These are phyloP conservation scores for Anthracocystis walkeri DNA, from an alignment of 1,284 basidiomycete species.

Conservation along the genomic window DNA sequence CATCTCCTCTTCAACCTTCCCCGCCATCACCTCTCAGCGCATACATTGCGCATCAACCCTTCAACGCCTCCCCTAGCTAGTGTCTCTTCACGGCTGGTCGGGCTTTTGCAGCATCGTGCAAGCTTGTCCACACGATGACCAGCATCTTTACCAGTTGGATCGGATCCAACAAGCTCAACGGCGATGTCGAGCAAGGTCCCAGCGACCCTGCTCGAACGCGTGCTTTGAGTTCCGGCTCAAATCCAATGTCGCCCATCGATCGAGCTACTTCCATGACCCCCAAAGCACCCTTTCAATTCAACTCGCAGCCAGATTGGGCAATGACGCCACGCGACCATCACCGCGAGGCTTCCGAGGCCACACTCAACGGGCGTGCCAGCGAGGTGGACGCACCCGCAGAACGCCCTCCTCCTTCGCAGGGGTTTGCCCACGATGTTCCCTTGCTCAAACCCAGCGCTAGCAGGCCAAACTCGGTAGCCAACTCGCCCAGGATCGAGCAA, in stretches of 20 bases:
- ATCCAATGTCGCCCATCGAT: constrained; percentile 43
- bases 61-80: background rate
- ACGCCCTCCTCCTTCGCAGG: background rate
- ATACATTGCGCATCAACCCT: background rate
- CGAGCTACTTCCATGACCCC: constrained; percentile 49
- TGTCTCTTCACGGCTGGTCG: background rate
- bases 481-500: constrained; percentile 25
- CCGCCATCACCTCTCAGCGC: background rate
- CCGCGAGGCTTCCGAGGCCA: constrained; percentile 46
- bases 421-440: constrained; percentile 1
- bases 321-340: constrained; percentile 27
- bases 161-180: constrained; percentile 31
- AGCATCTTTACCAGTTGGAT: constrained; percentile 47
- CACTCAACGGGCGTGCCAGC: constrained; percentile 32
- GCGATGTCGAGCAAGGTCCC: constrained; percentile 28
- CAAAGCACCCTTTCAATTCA: constrained; percentile 35
- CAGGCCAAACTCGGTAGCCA: constrained; percentile 23
- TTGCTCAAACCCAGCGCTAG: constrained; percentile 17
- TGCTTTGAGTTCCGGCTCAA: constrained; percentile 25
- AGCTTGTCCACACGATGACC: constrained; percentile 16
- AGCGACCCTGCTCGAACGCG: constrained; percentile 25
- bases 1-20: background rate
- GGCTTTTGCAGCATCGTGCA: background rate
- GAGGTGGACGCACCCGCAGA: constrained; percentile 1
- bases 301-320: constrained; percentile 15